Conservation (phyloP, 192 early-diverging fungal genomes). For the Gorgonomyces haynaldii region DNA sequence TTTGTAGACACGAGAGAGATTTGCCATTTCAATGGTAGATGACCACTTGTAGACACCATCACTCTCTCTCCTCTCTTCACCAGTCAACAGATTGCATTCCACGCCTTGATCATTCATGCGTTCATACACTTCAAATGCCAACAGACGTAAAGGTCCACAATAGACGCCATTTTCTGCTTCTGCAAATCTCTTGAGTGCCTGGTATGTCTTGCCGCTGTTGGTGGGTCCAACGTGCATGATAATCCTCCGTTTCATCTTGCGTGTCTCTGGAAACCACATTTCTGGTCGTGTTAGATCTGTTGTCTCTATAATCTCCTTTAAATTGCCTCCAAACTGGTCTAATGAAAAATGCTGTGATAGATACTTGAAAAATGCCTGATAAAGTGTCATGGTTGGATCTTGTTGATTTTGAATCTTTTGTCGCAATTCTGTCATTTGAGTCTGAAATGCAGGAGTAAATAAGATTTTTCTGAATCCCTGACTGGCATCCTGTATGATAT, state of each 20-base stretch:
- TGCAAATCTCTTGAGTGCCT: conserved; percentile 65
- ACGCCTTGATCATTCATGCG: conserved; percentile 66
- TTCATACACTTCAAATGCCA: conserved; percentile 87
- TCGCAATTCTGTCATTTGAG: too few species aligned
- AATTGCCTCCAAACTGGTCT: too few species aligned
- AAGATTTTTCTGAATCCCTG: too few species aligned
- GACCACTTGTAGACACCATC: conserved; percentile 42
- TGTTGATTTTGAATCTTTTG: too few species aligned
- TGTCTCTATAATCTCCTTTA: background rate
- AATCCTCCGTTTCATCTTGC: conserved; percentile 66
- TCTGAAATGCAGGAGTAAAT: too few species aligned
- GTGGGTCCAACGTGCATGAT: conserved; percentile 94
- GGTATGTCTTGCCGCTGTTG: conserved; percentile 93
- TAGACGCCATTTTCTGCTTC: conserved; percentile 58
- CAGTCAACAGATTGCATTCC: conserved; percentile 76
- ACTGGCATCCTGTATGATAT: too few species aligned
- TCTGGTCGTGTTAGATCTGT: conserved; percentile 8
- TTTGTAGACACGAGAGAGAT: conserved; percentile 31
- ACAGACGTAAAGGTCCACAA: conserved; percentile 78
- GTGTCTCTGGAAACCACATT: conserved; percentile 66
- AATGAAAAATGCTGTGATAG: too few species aligned
- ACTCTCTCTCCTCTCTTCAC: conserved; percentile 68
- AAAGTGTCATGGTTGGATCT: too few species aligned
- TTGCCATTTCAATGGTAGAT: conserved; percentile 88
- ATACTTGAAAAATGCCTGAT: too few species aligned